Conservation (phyloP, 2,329 filamentous ascomycete genomes). For the Penicillium expansum region DNA sequence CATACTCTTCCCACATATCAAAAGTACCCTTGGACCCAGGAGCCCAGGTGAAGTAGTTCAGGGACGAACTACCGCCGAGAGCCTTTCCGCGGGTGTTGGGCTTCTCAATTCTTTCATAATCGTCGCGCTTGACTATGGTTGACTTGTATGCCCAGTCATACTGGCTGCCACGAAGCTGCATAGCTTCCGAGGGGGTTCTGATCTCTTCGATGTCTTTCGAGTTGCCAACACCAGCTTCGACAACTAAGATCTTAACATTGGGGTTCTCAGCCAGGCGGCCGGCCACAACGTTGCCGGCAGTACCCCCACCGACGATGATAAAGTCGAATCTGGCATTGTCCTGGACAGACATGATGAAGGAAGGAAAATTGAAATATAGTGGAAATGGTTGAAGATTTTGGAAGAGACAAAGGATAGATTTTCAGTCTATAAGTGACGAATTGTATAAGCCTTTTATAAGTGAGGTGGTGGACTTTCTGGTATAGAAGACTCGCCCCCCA, state of each 20-base stretch:
- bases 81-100: conserved; percentile 61
- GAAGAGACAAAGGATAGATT: not conserved
- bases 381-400: not conserved
- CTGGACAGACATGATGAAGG: not conserved
- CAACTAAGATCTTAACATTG: conserved; percentile 42
- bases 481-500: not conserved
- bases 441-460: not conserved
- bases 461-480: not conserved
- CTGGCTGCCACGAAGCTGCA: conserved; percentile 56
- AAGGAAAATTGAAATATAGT: not conserved
- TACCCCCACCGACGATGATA: conserved; percentile 39
- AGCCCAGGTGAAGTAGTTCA: conserved; percentile 66
- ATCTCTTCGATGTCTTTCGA: conserved; percentile 53
- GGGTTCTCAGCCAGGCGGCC: conserved; percentile 53
- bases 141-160: conserved; percentile 64
- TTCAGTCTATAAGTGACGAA: not conserved
- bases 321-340: conserved; percentile 28
- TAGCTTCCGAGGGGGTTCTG: conserved; percentile 56
- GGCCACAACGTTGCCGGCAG: conserved; percentile 43
- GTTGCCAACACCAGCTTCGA: conserved; percentile 44
- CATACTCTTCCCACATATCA: conserved; percentile 49
- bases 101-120: conserved; percentile 62
- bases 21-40: conserved; percentile 58
- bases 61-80: conserved; percentile 57
- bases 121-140: conserved; percentile 54